Evolutionary conservation across 352 stramenopile species (phyloP).

Genomic region (Phytophthora boehmeriae): DNA sequence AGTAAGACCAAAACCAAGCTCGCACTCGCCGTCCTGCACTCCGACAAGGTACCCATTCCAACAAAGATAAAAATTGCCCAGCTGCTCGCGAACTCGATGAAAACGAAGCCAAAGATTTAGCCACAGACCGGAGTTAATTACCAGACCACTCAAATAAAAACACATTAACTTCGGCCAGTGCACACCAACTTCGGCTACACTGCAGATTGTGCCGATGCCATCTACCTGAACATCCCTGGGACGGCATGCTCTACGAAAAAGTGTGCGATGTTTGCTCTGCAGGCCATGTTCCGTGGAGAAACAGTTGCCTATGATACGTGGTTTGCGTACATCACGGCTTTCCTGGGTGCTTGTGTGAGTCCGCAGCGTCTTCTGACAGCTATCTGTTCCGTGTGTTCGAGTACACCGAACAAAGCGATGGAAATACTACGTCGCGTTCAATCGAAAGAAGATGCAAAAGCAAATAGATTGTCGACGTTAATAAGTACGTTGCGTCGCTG

Average conservation of each 20-base stretch:
- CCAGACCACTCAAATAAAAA: too few species aligned
- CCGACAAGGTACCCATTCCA: too few species aligned
- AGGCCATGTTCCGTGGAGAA: constrained; percentile 64
- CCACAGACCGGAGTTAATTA: too few species aligned
- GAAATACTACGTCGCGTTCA: constrained; percentile 33
- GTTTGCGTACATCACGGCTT: constrained; percentile 38
- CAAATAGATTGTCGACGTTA: neutral
- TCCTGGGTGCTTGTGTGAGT: constrained; percentile 38
- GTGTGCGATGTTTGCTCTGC: constrained; percentile 44
- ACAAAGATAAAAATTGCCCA: too few species aligned
- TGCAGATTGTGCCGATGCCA: constrained; percentile 39
- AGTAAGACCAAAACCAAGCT: too few species aligned
- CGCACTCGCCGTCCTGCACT: too few species aligned
- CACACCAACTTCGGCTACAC: constrained; percentile 69
- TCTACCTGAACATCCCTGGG: constrained; percentile 52
- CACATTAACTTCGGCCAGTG: too few species aligned
- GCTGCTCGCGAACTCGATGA: too few species aligned
- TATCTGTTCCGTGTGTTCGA: constrained; percentile 42
- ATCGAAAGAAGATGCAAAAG: neutral
- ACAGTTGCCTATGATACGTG: constrained; percentile 57
- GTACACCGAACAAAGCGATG: constrained; percentile 32
- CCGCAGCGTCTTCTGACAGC: constrained; percentile 45
- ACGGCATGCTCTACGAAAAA: constrained; percentile 46
- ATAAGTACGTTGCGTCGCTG: neutral
- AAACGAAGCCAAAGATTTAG: too few species aligned